Percentiles rank a stretch among this genome's conserved stretches.
Evolutionary conservation across 768 basidiomycete species (phyloP).

Genomic region (Leccinum barrowsii): DNA sequence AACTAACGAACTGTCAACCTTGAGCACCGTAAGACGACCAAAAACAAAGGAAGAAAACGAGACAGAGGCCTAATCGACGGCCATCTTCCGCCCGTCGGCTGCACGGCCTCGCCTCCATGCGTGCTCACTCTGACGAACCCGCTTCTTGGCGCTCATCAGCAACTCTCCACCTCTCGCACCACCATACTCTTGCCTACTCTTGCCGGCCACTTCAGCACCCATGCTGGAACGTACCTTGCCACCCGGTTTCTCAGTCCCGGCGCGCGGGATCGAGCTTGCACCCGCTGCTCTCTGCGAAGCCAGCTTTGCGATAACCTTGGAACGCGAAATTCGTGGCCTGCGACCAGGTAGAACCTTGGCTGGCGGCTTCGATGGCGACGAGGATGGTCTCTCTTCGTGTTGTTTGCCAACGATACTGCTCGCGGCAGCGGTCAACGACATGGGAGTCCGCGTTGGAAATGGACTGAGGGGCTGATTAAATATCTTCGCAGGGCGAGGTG

Average conservation of each 20-base stretch:
- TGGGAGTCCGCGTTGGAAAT: constrained; percentile 20
- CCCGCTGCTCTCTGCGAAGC: constrained; percentile 62
- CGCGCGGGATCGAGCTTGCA: constrained; percentile 5
- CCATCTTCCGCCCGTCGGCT: constrained; percentile 14
- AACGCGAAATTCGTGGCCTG: constrained; percentile 77
- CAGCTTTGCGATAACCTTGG: constrained; percentile 72
- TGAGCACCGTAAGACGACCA: neutral
- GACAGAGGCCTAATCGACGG: constrained; percentile 6
- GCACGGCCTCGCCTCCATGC: constrained; percentile 51
- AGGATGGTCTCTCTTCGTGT: neutral
- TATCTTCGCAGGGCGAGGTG: constrained; percentile 32
- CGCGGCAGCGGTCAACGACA: constrained; percentile 32
- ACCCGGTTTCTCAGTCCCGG: constrained; percentile 21
- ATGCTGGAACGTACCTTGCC: constrained; percentile 50
- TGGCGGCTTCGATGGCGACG: constrained; percentile 16
- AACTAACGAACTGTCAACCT: constrained; percentile 6
- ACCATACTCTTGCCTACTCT: constrained; percentile 18
- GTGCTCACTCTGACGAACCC: constrained; percentile 75
- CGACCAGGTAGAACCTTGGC: constrained; percentile 40
- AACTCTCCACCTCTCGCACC: constrained; percentile 35
- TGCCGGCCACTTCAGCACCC: constrained; percentile 34
- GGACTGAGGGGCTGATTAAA: constrained; percentile 52
- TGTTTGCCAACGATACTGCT: constrained; percentile 20
- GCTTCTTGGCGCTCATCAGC: constrained; percentile 66
- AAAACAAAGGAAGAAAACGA: neutral